Percentiles rank a stretch among this genome's conserved stretches.
phyloP scores from a whole-genome alignment of 2,329 filamentous ascomycete genomes.

The Aureobasidium zeae region DNA sequence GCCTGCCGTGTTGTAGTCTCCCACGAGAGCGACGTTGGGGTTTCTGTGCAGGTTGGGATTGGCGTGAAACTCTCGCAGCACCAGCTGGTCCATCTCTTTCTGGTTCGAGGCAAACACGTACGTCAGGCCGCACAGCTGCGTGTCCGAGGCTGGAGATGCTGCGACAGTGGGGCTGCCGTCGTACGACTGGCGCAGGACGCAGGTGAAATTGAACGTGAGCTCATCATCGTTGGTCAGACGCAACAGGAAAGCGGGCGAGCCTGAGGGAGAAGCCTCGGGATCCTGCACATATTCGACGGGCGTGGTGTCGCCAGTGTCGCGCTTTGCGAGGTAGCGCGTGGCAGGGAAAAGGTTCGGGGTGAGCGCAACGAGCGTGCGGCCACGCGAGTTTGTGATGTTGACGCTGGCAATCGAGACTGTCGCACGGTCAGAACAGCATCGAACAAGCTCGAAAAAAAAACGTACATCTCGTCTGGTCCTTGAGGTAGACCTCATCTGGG shows the following conservation, averaged over 20 bases:
- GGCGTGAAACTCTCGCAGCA: conserved; percentile 91
- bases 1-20: conserved; percentile 79
- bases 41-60: conserved; percentile 98
- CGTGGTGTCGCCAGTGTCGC: conserved; percentile 61
- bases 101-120: conserved; percentile 81
- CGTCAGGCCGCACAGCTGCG: conserved; percentile 76
- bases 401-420: conserved; percentile 81
- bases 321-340: conserved; percentile 62
- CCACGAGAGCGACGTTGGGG: conserved; percentile 88
- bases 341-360: conserved; percentile 83
- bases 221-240: conserved; percentile 88
- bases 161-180: conserved; percentile 43
- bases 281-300: conserved; percentile 94
- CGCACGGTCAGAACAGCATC: background rate
- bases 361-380: conserved; percentile 67
- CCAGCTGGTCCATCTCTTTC: conserved; percentile 83
- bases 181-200: conserved; percentile 58
- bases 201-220: conserved; percentile 85
- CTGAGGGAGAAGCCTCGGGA: conserved; percentile 48
- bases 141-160: conserved; percentile 47
- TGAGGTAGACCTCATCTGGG: conserved; percentile 79
- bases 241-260: conserved; percentile 65
- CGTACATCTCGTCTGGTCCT: conserved; percentile 87
- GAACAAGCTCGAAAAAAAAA: conserved; percentile 17
- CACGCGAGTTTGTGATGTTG: conserved; percentile 68